A percentile compares a stretch with the other conserved stretches of the same genome.
Evolutionary conservation across 2,329 filamentous ascomycete genomes (phyloP).

Genomic region (Parastagonospora nodorum): DNA sequence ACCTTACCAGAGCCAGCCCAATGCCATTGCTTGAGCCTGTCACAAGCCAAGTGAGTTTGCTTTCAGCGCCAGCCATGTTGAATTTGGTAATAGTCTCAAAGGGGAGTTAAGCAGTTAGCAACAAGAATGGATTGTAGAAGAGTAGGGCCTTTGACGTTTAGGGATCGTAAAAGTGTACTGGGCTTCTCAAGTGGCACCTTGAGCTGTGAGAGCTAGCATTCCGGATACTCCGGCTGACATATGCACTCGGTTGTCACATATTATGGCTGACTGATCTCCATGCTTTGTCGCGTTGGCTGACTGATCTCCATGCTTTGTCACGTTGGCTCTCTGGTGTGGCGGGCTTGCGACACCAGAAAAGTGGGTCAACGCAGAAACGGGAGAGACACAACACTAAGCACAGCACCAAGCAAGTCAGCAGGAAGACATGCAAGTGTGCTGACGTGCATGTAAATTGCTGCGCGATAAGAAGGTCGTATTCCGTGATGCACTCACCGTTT

Average conservation of each 20-base stretch:
- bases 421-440: background rate
- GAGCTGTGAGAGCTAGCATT: background rate
- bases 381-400: too few species aligned
- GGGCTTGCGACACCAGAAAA: background rate
- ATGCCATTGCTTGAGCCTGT: slow-evolving; percentile 3
- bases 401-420: background rate
- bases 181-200: background rate
- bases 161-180: background rate
- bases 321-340: background rate
- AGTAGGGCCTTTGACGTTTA: background rate
- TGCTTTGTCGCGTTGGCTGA: too few species aligned
- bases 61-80: background rate
- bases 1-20: background rate
- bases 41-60: background rate
- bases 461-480: background rate
- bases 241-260: background rate
- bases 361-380: background rate
- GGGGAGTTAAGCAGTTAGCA: background rate
- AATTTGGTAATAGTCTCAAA: background rate
- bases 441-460: background rate
- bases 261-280: background rate
- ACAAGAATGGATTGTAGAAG: background rate
- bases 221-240: background rate
- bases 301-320: background rate
- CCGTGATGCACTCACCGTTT: background rate